Conservation (phyloP, 2,329 filamentous ascomycete genomes). For the Chaetomiaceae sp. region DNA sequence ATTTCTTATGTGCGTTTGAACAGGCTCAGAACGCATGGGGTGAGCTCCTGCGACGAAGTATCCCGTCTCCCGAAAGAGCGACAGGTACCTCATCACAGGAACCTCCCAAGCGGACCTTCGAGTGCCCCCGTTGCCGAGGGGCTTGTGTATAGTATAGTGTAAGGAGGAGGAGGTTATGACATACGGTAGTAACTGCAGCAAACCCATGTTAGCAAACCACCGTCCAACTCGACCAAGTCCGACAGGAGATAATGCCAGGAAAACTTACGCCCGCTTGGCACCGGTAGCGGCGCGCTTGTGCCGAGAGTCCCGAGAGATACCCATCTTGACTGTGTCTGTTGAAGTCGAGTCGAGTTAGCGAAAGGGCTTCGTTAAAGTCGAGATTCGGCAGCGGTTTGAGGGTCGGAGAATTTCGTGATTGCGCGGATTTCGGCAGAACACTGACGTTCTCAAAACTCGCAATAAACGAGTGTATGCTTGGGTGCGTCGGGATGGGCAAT, state of each 20-base stretch:
- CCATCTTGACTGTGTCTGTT: conserved; percentile 77
- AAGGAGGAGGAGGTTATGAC: conserved; percentile 36
- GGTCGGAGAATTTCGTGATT: conserved; percentile 4
- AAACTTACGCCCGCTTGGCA: conserved; percentile 73
- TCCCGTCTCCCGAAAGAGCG: neutral
- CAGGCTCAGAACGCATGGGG: conserved; percentile 69
- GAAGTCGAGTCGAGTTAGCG: conserved; percentile 27
- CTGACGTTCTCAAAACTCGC: conserved; percentile 1
- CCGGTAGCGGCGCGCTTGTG: conserved; percentile 99
- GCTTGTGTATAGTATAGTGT: conserved; percentile 8
- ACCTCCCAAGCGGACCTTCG: conserved; percentile 61
- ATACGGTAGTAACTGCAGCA: conserved; percentile 64
- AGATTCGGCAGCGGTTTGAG: neutral
- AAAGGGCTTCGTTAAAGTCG: conserved; percentile 4
- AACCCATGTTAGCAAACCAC: conserved; percentile 18
- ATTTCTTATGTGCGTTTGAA: conserved; percentile 41
- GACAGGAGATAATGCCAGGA: conserved; percentile 2
- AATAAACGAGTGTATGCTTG: neutral
- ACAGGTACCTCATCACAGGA: conserved; percentile 6
- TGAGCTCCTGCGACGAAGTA: conserved; percentile 20
- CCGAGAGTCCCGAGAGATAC: conserved; percentile 99
- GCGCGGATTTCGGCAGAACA: neutral
- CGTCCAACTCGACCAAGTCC: neutral
- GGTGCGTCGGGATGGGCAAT: conserved; percentile 8
- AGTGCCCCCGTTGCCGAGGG: conserved; percentile 46